phyloP scores from a whole-genome alignment of 805 yeast genomes.

The Candida orba region DNA sequence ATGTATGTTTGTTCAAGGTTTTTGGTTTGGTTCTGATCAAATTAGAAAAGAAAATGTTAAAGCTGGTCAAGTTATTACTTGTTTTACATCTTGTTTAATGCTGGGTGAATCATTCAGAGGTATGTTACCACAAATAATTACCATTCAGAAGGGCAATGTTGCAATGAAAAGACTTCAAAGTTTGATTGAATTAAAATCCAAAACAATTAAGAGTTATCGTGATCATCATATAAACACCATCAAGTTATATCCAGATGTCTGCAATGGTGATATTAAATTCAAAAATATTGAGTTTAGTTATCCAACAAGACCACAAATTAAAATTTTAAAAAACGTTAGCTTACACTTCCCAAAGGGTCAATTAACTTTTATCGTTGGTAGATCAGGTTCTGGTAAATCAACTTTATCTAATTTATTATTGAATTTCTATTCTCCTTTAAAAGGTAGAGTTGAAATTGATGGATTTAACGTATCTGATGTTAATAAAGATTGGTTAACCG shows the following conservation, averaged over 20 bases:
- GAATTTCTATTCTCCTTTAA: constrained; percentile 42
- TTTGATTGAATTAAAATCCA: constrained; percentile 27
- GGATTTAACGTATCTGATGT: constrained; percentile 39
- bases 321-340: constrained; percentile 41
- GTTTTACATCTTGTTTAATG: constrained; percentile 74
- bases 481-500: constrained; percentile 44
- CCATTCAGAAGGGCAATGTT: constrained; percentile 64
- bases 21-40: constrained; percentile 81
- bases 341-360: constrained; percentile 38
- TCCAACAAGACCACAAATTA: constrained; percentile 43
- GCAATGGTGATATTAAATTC: constrained; percentile 48
- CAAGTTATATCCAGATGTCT: constrained; percentile 19
- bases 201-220: constrained; percentile 5
- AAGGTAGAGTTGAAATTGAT: constrained; percentile 57
- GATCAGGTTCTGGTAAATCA: constrained; percentile 92
- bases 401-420: constrained; percentile 61
- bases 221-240: constrained; percentile 12
- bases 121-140: constrained; percentile 49
- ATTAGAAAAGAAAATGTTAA: constrained; percentile 42
- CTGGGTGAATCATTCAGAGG: constrained; percentile 56
- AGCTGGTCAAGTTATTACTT: constrained; percentile 66
- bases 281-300: constrained; percentile 55
- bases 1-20: constrained; percentile 81
- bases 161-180: constrained; percentile 47
- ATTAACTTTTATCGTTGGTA: constrained; percentile 67